A percentile compares a stretch with the other conserved stretches of the same genome.
These are phyloP conservation scores for Eragrostis curvula DNA, from an alignment of 176 grass and related monocot genomes.

Conservation along the genomic window DNA sequence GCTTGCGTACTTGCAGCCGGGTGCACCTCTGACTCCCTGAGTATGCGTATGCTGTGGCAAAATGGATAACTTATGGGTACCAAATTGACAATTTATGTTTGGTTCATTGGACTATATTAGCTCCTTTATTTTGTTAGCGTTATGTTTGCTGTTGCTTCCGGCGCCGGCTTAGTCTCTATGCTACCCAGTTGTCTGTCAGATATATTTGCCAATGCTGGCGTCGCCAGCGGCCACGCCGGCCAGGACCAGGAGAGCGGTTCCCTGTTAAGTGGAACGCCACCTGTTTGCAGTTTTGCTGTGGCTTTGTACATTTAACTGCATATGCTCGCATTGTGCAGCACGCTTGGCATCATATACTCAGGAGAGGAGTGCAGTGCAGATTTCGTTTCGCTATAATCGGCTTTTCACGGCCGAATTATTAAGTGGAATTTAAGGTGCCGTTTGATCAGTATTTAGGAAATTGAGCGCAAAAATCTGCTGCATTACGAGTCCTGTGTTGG, in stretches of 20 bases:
- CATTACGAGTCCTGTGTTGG: too few relatives aligned
- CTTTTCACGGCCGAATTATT: not conserved
- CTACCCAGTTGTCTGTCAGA: not conserved
- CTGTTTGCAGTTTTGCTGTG: too few relatives aligned
- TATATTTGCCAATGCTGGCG: not conserved
- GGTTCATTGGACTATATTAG: slow-evolving; percentile 16
- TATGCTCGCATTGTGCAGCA: not conserved
- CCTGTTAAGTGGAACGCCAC: too few relatives aligned
- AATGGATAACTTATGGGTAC: not conserved
- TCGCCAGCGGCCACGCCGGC: not conserved
- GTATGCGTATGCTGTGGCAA: not conserved
- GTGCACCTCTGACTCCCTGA: not conserved
- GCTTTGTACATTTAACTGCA: not conserved
- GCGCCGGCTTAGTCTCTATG: not conserved
- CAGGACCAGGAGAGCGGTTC: too few relatives aligned
- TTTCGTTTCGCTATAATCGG: not conserved
- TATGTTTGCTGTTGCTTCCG: not conserved
- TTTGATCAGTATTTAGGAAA: too few relatives aligned
- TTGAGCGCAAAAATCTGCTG: too few relatives aligned
- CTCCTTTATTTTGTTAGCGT: not conserved
- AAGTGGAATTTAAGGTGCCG: too few relatives aligned
- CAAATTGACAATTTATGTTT: not conserved
- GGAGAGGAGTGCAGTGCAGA: not conserved
- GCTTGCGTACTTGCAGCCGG: not conserved
- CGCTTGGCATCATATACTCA: not conserved